Percentiles rank a stretch among this genome's conserved stretches.
phyloP scores from a whole-genome alignment of 2,329 filamentous ascomycete species.

The Sporothrix schenckii region DNA sequence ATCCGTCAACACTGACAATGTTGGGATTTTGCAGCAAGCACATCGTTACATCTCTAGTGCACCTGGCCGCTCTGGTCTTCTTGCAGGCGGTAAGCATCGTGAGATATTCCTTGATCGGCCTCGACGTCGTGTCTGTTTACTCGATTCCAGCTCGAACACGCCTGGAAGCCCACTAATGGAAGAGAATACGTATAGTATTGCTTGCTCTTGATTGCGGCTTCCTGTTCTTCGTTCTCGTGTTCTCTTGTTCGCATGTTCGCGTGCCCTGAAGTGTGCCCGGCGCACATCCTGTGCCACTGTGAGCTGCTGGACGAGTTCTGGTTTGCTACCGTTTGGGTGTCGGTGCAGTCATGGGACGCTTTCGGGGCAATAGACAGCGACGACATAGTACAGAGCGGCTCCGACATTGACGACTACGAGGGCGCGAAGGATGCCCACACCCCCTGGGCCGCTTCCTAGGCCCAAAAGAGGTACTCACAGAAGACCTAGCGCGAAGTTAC shows the following conservation, averaged over 20 bases:
- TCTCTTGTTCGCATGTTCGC: too few species aligned
- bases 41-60: background rate
- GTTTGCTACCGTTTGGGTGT: slow-evolving; percentile 3
- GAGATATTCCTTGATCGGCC: background rate
- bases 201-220: background rate
- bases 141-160: background rate
- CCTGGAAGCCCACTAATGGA: slow-evolving; percentile 4
- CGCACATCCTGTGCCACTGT: background rate
- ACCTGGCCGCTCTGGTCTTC: slow-evolving; percentile 4
- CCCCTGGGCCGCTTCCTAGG: background rate
- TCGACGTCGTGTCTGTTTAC: background rate
- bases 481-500: background rate
- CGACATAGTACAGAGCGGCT: slow-evolving; percentile 28
- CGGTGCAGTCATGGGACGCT: background rate
- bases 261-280: slow-evolving; percentile 4
- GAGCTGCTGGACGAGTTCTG: background rate
- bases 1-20: background rate
- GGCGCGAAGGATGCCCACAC: slow-evolving; percentile 18
- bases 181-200: background rate
- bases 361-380: slow-evolving; percentile 31
- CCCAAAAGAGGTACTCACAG: background rate
- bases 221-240: background rate
- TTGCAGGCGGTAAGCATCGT: background rate
- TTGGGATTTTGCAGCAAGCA: background rate
- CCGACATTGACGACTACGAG: slow-evolving; percentile 26